Evolutionary conservation across 441 rosid species (phyloP).

Genomic region (Populus hybrid): DNA sequence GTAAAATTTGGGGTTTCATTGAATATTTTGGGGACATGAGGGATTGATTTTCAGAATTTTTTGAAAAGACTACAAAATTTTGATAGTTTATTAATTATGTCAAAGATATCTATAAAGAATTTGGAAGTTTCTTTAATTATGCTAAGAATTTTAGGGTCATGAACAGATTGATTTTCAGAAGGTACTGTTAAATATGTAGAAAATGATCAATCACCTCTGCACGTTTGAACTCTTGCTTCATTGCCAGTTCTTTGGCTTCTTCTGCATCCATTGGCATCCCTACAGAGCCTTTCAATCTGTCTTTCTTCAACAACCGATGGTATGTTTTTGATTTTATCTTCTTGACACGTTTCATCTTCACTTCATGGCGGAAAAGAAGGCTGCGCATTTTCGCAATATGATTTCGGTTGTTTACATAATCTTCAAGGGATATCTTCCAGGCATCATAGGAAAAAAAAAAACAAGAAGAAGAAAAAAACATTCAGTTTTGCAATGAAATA

Average conservation of each 20-base stretch:
- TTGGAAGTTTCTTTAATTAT: neutral
- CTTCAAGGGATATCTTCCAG: constrained; percentile 75
- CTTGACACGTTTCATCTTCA: constrained; percentile 75
- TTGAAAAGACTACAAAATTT: neutral
- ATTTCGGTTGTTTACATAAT: constrained; percentile 50
- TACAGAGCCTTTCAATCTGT: constrained; percentile 42
- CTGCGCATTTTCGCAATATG: constrained; percentile 80
- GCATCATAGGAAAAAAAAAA: constrained; percentile 21
- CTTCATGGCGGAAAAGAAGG: constrained; percentile 84
- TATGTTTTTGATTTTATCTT: constrained; percentile 95
- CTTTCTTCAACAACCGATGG: constrained; percentile 72
- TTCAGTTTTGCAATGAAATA: neutral
- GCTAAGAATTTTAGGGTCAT: neutral
- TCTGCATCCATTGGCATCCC: constrained; percentile 73
- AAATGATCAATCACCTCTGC: constrained; percentile 61
- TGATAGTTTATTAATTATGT: neutral
- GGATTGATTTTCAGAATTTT: neutral
- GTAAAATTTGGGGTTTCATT: neutral
- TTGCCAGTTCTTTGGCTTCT: constrained; percentile 76
- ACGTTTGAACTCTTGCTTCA: constrained; percentile 68
- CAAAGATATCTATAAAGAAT: neutral
- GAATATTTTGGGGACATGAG: neutral
- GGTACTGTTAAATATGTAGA: neutral
- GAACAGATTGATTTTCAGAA: neutral
- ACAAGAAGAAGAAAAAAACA: neutral